A percentile compares a stretch with the other conserved stretches of the same genome.
Evolutionary conservation across 768 basidiomycete genomes (phyloP).

Genomic region (Boletus sp.): DNA sequence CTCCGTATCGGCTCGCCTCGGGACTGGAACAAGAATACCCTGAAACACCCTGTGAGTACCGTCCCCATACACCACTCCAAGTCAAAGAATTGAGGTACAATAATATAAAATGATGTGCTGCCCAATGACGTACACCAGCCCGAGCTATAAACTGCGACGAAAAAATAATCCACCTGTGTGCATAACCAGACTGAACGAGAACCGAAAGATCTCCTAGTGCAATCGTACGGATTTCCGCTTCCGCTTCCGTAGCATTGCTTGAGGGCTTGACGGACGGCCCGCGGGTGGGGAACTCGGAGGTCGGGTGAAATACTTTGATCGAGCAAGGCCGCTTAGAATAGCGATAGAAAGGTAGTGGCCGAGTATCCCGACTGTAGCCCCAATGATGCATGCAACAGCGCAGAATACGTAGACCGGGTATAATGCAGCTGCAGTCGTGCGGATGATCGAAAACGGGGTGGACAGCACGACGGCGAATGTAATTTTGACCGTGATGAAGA

Average conservation of each 20-base stretch:
- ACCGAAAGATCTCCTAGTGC: slow-evolving; percentile 12
- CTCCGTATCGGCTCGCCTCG: no score
- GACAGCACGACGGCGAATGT: slow-evolving; percentile 40
- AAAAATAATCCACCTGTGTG: neutral
- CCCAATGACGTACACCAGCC: neutral
- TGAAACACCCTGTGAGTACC: neutral
- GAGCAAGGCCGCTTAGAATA: slow-evolving; percentile 11
- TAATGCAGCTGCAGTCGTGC: slow-evolving; percentile 40
- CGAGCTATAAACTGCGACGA: neutral
- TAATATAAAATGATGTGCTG: neutral
- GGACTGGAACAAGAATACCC: no score
- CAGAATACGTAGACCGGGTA: slow-evolving; percentile 57
- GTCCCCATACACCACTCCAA: neutral
- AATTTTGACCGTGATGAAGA: slow-evolving; percentile 41
- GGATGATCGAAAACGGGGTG: slow-evolving; percentile 41
- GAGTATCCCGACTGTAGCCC: slow-evolving; percentile 41
- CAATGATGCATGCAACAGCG: slow-evolving; percentile 54
- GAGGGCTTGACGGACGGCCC: slow-evolving; percentile 2
- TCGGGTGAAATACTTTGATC: slow-evolving; percentile 11
- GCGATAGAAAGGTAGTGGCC: slow-evolving; percentile 28
- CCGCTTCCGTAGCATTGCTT: slow-evolving; percentile 19
- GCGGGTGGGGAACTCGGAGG: neutral
- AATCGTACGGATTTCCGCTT: slow-evolving; percentile 22
- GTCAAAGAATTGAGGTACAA: neutral
- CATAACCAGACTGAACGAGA: neutral